Evolutionary conservation across 805 yeast species (phyloP).

Genomic region (Yamadazyma endophytica): DNA sequence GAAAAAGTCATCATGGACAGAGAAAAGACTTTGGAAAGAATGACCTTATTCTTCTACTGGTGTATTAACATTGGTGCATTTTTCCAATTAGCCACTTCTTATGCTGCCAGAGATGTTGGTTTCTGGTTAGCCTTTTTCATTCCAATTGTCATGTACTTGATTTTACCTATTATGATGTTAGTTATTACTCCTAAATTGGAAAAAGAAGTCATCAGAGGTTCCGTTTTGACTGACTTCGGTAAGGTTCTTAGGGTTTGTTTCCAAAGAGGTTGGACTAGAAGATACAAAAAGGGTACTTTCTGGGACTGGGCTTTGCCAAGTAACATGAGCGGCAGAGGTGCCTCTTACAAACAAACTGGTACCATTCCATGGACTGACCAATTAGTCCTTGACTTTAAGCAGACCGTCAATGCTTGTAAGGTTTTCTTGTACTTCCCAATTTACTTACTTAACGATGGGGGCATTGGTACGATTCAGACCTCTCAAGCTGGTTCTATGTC

Average conservation of each 20-base stretch:
- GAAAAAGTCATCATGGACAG: slow-evolving; percentile 58
- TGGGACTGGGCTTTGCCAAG: slow-evolving; percentile 50
- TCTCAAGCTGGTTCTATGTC: slow-evolving; percentile 55
- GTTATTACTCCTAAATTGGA: slow-evolving; percentile 25
- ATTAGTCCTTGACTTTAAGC: slow-evolving; percentile 44
- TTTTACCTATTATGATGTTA: slow-evolving; percentile 26
- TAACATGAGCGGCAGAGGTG: slow-evolving; percentile 42
- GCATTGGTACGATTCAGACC: slow-evolving; percentile 45
- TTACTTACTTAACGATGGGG: slow-evolving; percentile 41
- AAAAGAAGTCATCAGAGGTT: slow-evolving; percentile 37
- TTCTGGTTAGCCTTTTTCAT: slow-evolving; percentile 53
- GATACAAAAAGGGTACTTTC: slow-evolving; percentile 36
- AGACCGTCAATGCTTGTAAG: slow-evolving; percentile 42
- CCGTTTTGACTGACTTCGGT: slow-evolving; percentile 41
- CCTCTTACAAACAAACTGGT: slow-evolving; percentile 18
- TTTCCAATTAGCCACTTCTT: slow-evolving; percentile 48
- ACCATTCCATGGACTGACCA: slow-evolving; percentile 41
- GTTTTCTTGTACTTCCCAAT: slow-evolving; percentile 41
- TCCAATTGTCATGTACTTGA: slow-evolving; percentile 32
- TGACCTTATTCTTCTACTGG: slow-evolving; percentile 49
- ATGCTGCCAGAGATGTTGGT: slow-evolving; percentile 48
- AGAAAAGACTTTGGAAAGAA: slow-evolving; percentile 38
- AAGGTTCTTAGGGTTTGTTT: slow-evolving; percentile 41
- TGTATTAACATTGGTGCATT: slow-evolving; percentile 54
- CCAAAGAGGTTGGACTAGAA: slow-evolving; percentile 38